phyloP scores from a whole-genome alignment of 495 filamentous ascomycete species.

The Glarea lozoyensis region DNA sequence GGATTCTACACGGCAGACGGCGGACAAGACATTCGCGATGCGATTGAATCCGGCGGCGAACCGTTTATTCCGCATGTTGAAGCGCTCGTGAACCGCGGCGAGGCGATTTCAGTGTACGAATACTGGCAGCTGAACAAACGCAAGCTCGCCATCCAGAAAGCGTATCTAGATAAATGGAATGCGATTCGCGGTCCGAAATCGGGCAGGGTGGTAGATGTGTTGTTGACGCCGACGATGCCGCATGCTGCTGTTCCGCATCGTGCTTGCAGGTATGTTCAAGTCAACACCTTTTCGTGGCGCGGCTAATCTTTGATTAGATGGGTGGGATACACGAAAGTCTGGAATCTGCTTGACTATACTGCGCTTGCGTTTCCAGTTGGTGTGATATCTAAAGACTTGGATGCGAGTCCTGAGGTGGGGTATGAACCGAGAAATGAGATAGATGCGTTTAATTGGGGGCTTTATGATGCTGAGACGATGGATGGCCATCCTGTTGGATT shows the following conservation, averaged over 20 bases:
- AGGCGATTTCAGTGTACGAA: not conserved
- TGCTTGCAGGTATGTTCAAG: too few relatives aligned
- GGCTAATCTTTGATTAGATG: too few relatives aligned
- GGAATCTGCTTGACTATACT: constrained; percentile 54
- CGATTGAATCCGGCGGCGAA: constrained; percentile 39
- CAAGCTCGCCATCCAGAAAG: not conserved
- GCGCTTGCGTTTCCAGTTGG: constrained; percentile 42
- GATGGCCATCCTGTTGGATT: constrained; percentile 35
- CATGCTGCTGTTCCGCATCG: constrained; percentile 43
- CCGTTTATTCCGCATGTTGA: constrained; percentile 9
- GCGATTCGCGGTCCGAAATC: not conserved
- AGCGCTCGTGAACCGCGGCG: not conserved
- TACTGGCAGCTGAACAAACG: not conserved
- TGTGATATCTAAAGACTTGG: not conserved
- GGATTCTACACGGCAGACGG: constrained; percentile 38
- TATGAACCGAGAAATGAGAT: not conserved
- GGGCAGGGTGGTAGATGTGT: constrained; percentile 36
- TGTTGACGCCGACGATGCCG: constrained; percentile 46
- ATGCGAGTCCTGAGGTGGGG: too few relatives aligned
- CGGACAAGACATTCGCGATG: constrained; percentile 30
- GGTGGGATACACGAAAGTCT: constrained; percentile 53
- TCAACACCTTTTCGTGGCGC: too few relatives aligned
- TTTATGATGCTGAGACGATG: constrained; percentile 33
- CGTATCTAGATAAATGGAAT: not conserved
- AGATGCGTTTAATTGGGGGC: not conserved